A percentile compares a stretch with the other conserved stretches of the same genome.
These are phyloP conservation scores for Heracleum sosnowskyi DNA, from an alignment of 129 eudicot species.

Conservation along the genomic window DNA sequence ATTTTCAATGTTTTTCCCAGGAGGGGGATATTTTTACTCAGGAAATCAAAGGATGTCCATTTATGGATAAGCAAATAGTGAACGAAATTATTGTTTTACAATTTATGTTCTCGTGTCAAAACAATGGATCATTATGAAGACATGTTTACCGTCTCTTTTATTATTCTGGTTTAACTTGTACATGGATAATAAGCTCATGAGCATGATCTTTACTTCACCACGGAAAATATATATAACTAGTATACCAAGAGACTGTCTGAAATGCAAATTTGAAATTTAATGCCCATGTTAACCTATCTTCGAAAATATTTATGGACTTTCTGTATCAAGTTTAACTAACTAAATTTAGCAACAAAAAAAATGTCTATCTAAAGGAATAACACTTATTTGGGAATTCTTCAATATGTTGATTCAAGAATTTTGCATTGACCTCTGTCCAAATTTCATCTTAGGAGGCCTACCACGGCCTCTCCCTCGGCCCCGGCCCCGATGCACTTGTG, in stretches of 20 bases:
- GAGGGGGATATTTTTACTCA: too few relatives aligned
- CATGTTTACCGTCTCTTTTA: too few relatives aligned
- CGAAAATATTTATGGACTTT: not conserved
- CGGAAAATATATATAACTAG: not conserved
- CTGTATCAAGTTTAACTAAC: too few relatives aligned
- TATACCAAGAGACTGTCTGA: not conserved
- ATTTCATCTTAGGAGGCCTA: not conserved
- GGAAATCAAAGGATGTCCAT: too few relatives aligned
- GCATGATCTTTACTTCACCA: not conserved
- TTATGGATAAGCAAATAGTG: too few relatives aligned
- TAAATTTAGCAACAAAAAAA: too few relatives aligned
- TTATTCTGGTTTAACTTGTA: not conserved
- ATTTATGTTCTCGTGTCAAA: too few relatives aligned
- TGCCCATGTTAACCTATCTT: not conserved
- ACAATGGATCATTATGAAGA: too few relatives aligned
- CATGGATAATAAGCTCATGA: not conserved
- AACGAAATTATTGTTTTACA: too few relatives aligned
- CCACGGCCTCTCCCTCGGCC: constrained; percentile 15
- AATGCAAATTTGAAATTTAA: not conserved
- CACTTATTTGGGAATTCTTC: not conserved
- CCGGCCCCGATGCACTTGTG: not conserved
- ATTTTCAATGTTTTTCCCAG: too few relatives aligned
- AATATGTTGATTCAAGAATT: not conserved
- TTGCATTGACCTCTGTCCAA: not conserved
- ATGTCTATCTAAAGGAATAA: too few relatives aligned